A percentile compares a stretch with the other conserved stretches of the same genome.
phyloP scores from a whole-genome alignment of 2,329 filamentous ascomycete species.

The Colletotrichum sp. region DNA sequence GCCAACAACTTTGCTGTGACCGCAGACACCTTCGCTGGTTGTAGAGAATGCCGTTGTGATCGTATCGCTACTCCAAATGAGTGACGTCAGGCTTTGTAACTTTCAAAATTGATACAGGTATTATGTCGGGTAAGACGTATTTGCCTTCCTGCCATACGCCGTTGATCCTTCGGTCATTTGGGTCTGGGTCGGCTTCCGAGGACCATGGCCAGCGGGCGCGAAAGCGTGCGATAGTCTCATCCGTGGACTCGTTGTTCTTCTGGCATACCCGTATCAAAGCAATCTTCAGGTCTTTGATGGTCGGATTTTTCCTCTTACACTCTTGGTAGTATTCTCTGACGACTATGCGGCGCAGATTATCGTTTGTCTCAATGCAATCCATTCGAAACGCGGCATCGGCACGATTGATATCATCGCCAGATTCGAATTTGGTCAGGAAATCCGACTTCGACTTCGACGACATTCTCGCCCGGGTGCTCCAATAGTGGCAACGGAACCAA shows the following conservation, averaged over 20 bases:
- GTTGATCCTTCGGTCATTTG: fast-evolving
- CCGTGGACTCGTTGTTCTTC: neutral
- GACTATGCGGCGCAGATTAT: neutral
- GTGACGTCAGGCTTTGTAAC: neutral
- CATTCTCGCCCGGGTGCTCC: neutral
- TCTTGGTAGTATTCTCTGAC: neutral
- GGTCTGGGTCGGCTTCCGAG: no score
- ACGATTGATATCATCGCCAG: neutral
- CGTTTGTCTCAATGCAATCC: neutral
- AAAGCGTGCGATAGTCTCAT: no score
- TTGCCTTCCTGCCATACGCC: no score
- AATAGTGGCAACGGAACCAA: neutral
- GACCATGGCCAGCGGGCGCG: no score
- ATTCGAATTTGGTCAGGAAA: no score
- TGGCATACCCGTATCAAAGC: neutral
- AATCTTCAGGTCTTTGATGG: neutral
- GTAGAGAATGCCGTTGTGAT: neutral
- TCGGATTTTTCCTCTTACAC: neutral
- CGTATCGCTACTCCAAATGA: neutral
- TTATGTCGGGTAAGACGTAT: no score
- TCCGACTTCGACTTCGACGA: no score
- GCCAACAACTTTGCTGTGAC: neutral
- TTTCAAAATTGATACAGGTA: neutral
- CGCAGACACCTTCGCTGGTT: neutral
- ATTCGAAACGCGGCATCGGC: neutral